Evolutionary conservation across 1,284 basidiomycete genomes (phyloP).

Genomic region (Cystobasidiaceae sp.): DNA sequence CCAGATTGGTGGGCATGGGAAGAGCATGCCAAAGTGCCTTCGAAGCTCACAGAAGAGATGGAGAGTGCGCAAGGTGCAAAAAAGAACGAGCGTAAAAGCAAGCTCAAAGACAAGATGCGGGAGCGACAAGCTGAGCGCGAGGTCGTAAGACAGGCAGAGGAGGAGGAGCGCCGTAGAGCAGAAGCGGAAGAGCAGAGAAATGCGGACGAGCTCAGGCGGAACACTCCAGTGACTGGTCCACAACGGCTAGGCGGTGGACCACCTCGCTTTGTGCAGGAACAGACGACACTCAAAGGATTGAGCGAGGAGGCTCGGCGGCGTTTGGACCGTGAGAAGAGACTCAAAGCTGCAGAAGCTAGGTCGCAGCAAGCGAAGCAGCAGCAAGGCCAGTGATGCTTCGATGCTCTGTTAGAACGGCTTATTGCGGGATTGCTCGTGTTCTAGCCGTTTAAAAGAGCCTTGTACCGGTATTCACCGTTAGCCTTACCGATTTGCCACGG

Average conservation of each 20-base stretch:
- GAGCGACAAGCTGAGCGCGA: conserved; percentile 53
- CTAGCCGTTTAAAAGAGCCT: too few relatives aligned
- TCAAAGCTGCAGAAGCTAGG: conserved; percentile 84
- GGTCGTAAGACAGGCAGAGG: conserved; percentile 47
- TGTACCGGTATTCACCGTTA: too few relatives aligned
- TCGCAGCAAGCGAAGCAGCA: conserved; percentile 46
- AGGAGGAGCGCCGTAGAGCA: conserved; percentile 43
- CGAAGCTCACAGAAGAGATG: conserved; percentile 74
- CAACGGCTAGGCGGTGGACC: conserved; percentile 66
- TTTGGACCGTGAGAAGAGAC: conserved; percentile 86
- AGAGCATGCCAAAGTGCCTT: conserved; percentile 71
- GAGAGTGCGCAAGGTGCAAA: conserved; percentile 76
- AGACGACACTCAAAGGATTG: conserved; percentile 56
- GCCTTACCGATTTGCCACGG: too few relatives aligned
- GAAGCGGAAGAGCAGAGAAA: conserved; percentile 23
- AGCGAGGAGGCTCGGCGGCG: conserved; percentile 83
- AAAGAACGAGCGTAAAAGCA: conserved; percentile 74
- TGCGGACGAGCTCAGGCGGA: conserved; percentile 16
- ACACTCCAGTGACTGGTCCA: conserved; percentile 49
- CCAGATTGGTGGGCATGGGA: conserved; percentile 90
- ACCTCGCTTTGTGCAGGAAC: conserved; percentile 14
- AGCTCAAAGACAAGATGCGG: conserved; percentile 75
- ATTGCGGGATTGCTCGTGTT: too few relatives aligned
- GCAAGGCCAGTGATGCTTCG: too few relatives aligned
- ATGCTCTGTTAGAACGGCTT: too few relatives aligned